phyloP scores from a whole-genome alignment of 1,284 basidiomycete species.

The Rhizopogon hawkerae region DNA sequence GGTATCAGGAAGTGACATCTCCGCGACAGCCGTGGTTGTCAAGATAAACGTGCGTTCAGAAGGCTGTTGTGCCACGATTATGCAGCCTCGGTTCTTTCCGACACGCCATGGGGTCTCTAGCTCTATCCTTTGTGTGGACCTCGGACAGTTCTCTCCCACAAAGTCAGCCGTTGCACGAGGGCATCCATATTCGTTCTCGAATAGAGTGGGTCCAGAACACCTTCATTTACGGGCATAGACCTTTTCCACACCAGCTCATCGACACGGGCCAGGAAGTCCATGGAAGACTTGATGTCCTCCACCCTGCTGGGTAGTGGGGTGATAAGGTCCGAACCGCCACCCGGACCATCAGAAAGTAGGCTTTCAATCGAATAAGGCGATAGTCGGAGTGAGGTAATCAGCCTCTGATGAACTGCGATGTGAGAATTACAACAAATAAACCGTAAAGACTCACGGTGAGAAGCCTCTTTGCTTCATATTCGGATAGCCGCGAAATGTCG shows the following conservation, averaged over 20 bases:
- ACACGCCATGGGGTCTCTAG: no score
- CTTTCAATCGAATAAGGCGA: not conserved
- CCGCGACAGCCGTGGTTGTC: not conserved
- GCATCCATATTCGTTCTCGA: conserved; percentile 21
- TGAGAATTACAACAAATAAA: not conserved
- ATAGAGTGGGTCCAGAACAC: conserved; percentile 12
- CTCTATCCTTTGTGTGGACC: not conserved
- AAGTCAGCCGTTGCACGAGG: conserved; percentile 19
- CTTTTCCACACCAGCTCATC: conserved; percentile 26
- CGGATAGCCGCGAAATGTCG: conserved; percentile 16
- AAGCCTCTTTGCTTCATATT: conserved; percentile 15
- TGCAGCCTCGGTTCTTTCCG: not conserved
- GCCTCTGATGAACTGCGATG: conserved; percentile 2
- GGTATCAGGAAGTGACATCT: not conserved
- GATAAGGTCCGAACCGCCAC: not conserved
- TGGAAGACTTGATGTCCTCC: conserved; percentile 16
- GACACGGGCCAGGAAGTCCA: conserved; percentile 20
- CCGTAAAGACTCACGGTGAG: conserved; percentile 14
- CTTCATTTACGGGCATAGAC: not conserved
- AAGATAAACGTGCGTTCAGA: not conserved
- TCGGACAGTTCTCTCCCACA: conserved; percentile 23
- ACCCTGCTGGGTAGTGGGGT: conserved; percentile 8
- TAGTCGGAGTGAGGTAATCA: not conserved
- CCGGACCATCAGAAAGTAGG: not conserved
- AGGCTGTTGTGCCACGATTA: not conserved